Conservation (phyloP, 176 grass and related monocot genomes). For the Melocanna baccifera region DNA sequence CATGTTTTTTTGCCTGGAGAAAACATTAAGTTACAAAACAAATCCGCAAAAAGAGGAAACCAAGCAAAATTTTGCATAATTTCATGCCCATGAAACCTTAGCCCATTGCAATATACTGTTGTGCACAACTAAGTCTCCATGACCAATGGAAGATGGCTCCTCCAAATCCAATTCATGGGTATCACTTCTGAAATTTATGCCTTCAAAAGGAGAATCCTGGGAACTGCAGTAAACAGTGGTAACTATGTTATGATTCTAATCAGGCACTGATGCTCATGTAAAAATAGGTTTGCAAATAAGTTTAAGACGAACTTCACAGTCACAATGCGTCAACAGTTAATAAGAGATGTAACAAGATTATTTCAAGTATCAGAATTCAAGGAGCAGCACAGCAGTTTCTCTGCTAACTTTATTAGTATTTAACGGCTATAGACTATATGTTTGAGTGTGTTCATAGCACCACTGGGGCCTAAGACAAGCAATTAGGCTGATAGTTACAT, state of each 20-base stretch:
- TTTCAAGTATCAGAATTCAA: background rate
- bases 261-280: background rate
- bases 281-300: conserved; percentile 15
- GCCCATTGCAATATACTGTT: conserved; percentile 84
- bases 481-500: conserved; percentile 9
- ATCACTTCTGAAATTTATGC: conserved; percentile 59
- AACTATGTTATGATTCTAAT: conserved; percentile 17
- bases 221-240: conserved; percentile 46
- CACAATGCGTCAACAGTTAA: background rate
- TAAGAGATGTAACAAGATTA: background rate
- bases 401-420: background rate
- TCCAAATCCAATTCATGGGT: conserved; percentile 54
- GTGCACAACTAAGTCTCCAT: conserved; percentile 65
- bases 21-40: conserved; percentile 22
- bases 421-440: background rate
- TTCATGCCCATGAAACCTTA: conserved; percentile 56
- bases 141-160: conserved; percentile 85
- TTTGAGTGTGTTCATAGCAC: background rate
- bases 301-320: background rate
- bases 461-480: background rate
- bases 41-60: conserved; percentile 6
- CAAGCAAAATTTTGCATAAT: conserved; percentile 9
- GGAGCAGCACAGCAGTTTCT: background rate
- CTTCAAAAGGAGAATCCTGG: conserved; percentile 60
- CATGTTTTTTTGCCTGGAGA: conserved; percentile 79